Evolutionary conservation across 106 monocot genomes (phyloP).

Genomic region (Ottelia alismoides): DNA sequence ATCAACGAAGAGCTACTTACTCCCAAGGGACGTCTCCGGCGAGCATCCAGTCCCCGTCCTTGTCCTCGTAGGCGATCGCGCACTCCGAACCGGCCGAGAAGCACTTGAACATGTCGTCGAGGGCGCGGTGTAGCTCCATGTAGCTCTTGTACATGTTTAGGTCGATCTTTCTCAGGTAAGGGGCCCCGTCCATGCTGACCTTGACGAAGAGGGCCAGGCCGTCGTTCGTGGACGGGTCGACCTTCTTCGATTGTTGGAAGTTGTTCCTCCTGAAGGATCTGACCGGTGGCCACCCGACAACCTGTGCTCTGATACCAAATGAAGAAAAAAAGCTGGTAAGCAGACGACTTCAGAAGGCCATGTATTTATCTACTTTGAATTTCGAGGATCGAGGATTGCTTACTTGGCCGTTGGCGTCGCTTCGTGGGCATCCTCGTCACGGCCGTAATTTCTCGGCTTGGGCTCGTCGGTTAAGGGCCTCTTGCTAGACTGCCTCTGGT

Average conservation of each 20-base stretch:
- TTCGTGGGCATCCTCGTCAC: not conserved
- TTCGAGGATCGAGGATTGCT: not conserved
- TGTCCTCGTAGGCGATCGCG: conserved; percentile 64
- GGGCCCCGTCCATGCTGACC: too few relatives aligned
- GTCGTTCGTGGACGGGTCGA: too few relatives aligned
- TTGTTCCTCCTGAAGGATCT: conserved; percentile 29
- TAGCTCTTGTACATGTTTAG: conserved; percentile 45
- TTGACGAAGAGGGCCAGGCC: conserved; percentile 42
- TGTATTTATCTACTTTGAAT: too few relatives aligned
- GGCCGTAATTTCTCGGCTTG: not conserved
- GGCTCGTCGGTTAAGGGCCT: conserved; percentile 4
- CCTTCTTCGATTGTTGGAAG: conserved; percentile 19
- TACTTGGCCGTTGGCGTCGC: conserved; percentile 5
- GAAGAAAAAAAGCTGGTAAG: too few relatives aligned
- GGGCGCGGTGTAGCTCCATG: conserved; percentile 40
- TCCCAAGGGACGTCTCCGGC: too few relatives aligned
- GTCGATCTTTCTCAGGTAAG: conserved; percentile 81
- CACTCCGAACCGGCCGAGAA: too few relatives aligned
- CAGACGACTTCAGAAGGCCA: too few relatives aligned
- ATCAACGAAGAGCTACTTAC: too few relatives aligned
- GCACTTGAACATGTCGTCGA: conserved; percentile 60
- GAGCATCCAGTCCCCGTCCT: conserved; percentile 77
- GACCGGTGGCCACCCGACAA: too few relatives aligned
- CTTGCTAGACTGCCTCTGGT: conserved; percentile 3
- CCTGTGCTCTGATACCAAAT: conserved; percentile 36